Evolutionary conservation across 352 stramenopile species (phyloP).

Genomic region (Phytophthora sansomeana): DNA sequence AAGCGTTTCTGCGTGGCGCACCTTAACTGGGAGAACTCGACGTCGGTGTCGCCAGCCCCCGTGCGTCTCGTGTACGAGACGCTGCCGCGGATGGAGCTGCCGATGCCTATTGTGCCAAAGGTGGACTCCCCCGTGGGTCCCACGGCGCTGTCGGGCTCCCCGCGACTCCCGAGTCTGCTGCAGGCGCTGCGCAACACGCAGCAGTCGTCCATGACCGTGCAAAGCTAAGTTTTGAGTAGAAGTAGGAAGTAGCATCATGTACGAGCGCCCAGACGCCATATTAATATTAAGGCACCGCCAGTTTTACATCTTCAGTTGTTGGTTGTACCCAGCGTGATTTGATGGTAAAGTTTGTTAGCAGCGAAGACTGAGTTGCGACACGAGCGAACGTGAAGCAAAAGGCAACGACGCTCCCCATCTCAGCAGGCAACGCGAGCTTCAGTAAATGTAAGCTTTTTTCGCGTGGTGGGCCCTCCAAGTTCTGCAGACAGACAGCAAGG

Average conservation of each 20-base stretch:
- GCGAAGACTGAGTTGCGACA: background rate
- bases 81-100: constrained; percentile 24
- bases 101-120: constrained; percentile 40
- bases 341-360: background rate
- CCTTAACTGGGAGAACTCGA: constrained; percentile 47
- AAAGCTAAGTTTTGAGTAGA: constrained; percentile 17
- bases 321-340: background rate
- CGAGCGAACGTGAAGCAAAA: background rate
- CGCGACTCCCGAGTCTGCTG: constrained; percentile 51
- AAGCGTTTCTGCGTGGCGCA: constrained; percentile 72
- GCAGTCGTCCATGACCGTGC: constrained; percentile 32
- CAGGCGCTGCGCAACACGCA: constrained; percentile 52
- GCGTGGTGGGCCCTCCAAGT: background rate
- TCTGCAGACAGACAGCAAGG: no score
- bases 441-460: background rate
- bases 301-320: background rate
- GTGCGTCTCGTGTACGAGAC: constrained; percentile 21
- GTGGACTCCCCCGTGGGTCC: constrained; percentile 20
- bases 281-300: constrained; percentile 23
- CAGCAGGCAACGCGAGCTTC: background rate
- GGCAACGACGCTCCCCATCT: background rate
- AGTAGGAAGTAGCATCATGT: constrained; percentile 12
- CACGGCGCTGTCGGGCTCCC: constrained; percentile 13
- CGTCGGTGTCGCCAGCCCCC: constrained; percentile 8
- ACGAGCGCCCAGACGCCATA: constrained; percentile 4